Conservation (phyloP, 768 basidiomycete species). For the Termitomyces sp. region DNA sequence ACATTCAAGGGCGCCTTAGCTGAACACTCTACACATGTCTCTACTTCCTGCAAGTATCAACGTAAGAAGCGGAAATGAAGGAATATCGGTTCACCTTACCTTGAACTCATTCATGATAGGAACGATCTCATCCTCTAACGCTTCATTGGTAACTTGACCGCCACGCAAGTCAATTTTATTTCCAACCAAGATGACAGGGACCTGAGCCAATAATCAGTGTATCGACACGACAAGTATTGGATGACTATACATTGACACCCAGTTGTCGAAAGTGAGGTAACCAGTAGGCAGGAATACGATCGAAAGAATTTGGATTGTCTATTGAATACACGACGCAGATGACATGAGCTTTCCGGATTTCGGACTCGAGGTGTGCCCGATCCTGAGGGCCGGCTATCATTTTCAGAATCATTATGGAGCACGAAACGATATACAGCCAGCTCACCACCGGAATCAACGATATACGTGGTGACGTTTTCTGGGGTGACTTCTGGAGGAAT, state of each 20-base stretch:
- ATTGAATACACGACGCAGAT: slow-evolving; percentile 98
- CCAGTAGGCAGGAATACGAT: slow-evolving; percentile 98
- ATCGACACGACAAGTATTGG: not conserved
- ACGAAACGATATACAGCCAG: slow-evolving; percentile 8
- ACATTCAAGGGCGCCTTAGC: slow-evolving; percentile 87
- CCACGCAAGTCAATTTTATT: slow-evolving; percentile 98
- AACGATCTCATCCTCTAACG: slow-evolving; percentile 88
- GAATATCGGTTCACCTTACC: slow-evolving; percentile 35
- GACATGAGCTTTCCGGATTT: slow-evolving; percentile 96
- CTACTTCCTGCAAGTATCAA: slow-evolving; percentile 74
- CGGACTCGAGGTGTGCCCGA: slow-evolving; percentile 83
- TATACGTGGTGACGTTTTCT: slow-evolving; percentile 96
- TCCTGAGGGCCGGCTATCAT: slow-evolving; percentile 77
- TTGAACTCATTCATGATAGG: slow-evolving; percentile 99
- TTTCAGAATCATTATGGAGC: slow-evolving; percentile 8
- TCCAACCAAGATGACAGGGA: slow-evolving; percentile 94
- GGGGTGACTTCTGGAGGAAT: slow-evolving; percentile 97
- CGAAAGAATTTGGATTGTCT: slow-evolving; percentile 94
- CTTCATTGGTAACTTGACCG: slow-evolving; percentile 91
- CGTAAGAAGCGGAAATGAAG: slow-evolving; percentile 6
- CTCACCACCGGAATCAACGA: slow-evolving; percentile 94
- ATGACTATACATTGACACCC: slow-evolving; percentile 79
- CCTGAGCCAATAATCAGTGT: slow-evolving; percentile 37
- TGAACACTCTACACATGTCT: slow-evolving; percentile 97
- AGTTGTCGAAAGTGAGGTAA: slow-evolving; percentile 91